phyloP scores from a whole-genome alignment of 371 early-diverging fungal species.

The Mucor racemosus region DNA sequence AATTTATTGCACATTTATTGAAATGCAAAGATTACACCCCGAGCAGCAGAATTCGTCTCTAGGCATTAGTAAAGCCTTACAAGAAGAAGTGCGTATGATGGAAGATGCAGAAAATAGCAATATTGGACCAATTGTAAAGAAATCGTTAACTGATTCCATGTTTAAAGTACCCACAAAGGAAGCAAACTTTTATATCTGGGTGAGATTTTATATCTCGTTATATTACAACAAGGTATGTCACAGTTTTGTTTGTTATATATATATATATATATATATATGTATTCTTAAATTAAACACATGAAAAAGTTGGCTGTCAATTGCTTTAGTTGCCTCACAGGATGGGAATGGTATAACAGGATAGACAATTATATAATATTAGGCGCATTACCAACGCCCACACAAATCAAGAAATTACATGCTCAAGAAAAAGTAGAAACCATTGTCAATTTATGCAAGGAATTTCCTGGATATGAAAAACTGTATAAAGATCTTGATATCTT shows the following conservation, averaged over 20 bases:
- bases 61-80: constrained; percentile 44
- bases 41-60: constrained; percentile 44
- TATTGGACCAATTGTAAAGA: constrained; percentile 11
- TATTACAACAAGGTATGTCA: constrained; percentile 47
- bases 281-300: neutral
- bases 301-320: constrained; percentile 41
- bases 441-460: constrained; percentile 51
- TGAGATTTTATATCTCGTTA: constrained; percentile 41
- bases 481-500: constrained; percentile 35
- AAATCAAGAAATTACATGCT: constrained; percentile 35
- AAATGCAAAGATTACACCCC: constrained; percentile 25
- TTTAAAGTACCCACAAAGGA: constrained; percentile 37
- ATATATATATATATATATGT: no score
- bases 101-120: constrained; percentile 12
- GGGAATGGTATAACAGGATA: constrained; percentile 53
- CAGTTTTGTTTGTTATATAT: no score
- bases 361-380: constrained; percentile 43
- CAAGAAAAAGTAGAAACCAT: constrained; percentile 35
- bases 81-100: constrained; percentile 21
- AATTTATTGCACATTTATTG: neutral
- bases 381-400: constrained; percentile 52
- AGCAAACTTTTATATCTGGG: constrained; percentile 37
- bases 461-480: constrained; percentile 45
- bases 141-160: constrained; percentile 32
- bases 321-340: constrained; percentile 50